Evolutionary conservation across 257 asterid genomes (phyloP), one percentile per base, ranked within the genome.

Genomic region (Phtheirospermum japonicum): DNA sequence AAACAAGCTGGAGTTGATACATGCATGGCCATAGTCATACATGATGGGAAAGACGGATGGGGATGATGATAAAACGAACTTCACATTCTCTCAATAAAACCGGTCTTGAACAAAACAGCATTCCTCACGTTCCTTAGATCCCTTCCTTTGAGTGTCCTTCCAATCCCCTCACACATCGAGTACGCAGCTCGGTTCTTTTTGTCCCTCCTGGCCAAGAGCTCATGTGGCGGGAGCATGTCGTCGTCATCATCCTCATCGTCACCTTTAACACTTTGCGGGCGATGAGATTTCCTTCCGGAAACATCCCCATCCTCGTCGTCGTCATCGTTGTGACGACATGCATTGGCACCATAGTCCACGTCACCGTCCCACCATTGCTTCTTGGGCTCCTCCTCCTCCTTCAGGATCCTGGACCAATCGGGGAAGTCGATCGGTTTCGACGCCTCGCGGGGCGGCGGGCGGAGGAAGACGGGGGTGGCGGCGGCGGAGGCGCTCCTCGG

Each of bases 131-230:
- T 76, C 70, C 82, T 78, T 30, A 84, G 82, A 18, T 87, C 92
- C 48, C 95, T 83, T 33, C 95, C 95, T 69, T 83, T 83, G 23
- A 86, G 92, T 6, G 92, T 86, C 17, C 91, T 69, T 19, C 95
- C 95, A 63, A 73, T 66, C 1, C 95, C 95, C 69, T 86, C 95
- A 64, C 82, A 78, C 95, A 87, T 84, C 6, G 95, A 84, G 64
- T 36, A 84, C 0, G 89, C 75, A 57, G 81, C 85, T 6, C 76
- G 79, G 6, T 64, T 73, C 3, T 73, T 46, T 0, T 84, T 83
- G 0, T 69, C 18, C 75, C 88, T 80, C 43, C 81, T 72, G 0
- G 88, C 83, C 23, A 84, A 37, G 46, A 76, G 61, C 28, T 77
- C 86, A 77, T 87, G 95, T 0, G 93, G 95, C 31, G 86, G 88